Conservation (phyloP, 768 basidiomycete genomes). For the Boletellus sp. region DNA sequence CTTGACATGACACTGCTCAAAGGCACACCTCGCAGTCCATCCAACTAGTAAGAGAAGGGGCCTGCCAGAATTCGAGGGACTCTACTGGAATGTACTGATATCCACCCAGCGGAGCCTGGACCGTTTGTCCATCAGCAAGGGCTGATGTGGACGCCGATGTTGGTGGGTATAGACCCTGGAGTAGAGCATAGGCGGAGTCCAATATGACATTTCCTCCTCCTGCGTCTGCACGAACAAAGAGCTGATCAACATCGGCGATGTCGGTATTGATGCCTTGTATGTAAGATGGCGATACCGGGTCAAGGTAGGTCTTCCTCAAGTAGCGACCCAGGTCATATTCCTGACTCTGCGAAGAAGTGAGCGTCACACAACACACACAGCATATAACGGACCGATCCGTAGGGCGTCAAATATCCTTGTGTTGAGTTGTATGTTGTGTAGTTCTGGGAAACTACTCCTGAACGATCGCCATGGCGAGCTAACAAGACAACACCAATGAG, state of each 20-base stretch:
- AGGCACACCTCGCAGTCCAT: slow-evolving; percentile 48
- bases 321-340: slow-evolving; percentile 57
- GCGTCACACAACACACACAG: not conserved
- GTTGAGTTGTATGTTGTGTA: slow-evolving; percentile 64
- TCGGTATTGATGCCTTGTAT: slow-evolving; percentile 64
- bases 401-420: slow-evolving; percentile 64
- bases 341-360: slow-evolving; percentile 33
- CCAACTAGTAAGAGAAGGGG: slow-evolving; percentile 76
- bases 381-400: slow-evolving; percentile 56
- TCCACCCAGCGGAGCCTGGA: slow-evolving; percentile 73
- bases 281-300: slow-evolving; percentile 56
- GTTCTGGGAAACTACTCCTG: slow-evolving; percentile 59
- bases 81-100: slow-evolving; percentile 76
- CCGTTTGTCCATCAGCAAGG: slow-evolving; percentile 69
- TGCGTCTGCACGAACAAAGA: slow-evolving; percentile 74
- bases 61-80: slow-evolving; percentile 53
- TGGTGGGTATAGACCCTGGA: slow-evolving; percentile 84
- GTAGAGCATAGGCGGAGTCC: slow-evolving; percentile 76
- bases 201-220: slow-evolving; percentile 78
- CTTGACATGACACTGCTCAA: not conserved
- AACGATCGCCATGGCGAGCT: slow-evolving; percentile 74
- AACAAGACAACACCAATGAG: slow-evolving; percentile 72
- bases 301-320: slow-evolving; percentile 63
- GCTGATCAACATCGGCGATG: slow-evolving; percentile 63
- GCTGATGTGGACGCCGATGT: slow-evolving; percentile 58